These are phyloP conservation scores for Comarum palustre DNA, from an alignment of 306 rosid genomes.

Conservation along the genomic window DNA sequence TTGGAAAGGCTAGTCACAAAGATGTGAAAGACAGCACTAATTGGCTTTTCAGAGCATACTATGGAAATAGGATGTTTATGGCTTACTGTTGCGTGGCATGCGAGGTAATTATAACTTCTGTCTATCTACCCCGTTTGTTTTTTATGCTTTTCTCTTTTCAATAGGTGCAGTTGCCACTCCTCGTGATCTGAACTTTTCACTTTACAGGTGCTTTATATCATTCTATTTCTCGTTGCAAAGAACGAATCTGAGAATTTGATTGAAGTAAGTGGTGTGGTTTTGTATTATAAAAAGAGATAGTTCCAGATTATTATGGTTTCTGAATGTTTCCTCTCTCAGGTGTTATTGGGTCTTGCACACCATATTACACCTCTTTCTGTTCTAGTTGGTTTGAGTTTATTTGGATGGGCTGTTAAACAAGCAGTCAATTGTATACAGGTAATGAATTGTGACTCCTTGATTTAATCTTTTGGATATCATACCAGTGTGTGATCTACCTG, in stretches of 20 bases:
- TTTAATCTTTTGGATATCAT: not conserved
- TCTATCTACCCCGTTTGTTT: not conserved
- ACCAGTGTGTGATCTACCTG: not conserved
- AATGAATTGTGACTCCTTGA: not conserved
- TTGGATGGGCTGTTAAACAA: constrained; percentile 97
- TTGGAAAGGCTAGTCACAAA: constrained; percentile 91
- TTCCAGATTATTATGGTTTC: constrained; percentile 23
- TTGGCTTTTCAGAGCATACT: constrained; percentile 89
- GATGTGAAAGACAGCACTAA: constrained; percentile 95
- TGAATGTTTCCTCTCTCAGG: constrained; percentile 46
- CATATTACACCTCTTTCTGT: constrained; percentile 47
- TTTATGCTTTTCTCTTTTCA: not conserved
- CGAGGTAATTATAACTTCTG: constrained; percentile 53
- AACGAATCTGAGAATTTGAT: constrained; percentile 55
- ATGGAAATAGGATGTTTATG: constrained; percentile 93
- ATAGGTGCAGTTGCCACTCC: not conserved
- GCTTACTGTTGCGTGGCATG: constrained; percentile 94
- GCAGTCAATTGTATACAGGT: constrained; percentile 86
- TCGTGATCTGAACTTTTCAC: constrained; percentile 32
- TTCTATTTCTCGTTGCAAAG: constrained; percentile 70
- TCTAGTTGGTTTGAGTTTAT: constrained; percentile 52
- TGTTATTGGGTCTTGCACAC: constrained; percentile 46
- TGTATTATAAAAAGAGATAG: constrained; percentile 13
- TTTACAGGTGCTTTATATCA: constrained; percentile 75
- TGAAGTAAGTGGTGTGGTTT: constrained; percentile 51